Evolutionary conservation across 192 early-diverging fungal species (phyloP), one percentile per base, ranked within the genome.

Genomic region (Entophlyctis helioformis): DNA sequence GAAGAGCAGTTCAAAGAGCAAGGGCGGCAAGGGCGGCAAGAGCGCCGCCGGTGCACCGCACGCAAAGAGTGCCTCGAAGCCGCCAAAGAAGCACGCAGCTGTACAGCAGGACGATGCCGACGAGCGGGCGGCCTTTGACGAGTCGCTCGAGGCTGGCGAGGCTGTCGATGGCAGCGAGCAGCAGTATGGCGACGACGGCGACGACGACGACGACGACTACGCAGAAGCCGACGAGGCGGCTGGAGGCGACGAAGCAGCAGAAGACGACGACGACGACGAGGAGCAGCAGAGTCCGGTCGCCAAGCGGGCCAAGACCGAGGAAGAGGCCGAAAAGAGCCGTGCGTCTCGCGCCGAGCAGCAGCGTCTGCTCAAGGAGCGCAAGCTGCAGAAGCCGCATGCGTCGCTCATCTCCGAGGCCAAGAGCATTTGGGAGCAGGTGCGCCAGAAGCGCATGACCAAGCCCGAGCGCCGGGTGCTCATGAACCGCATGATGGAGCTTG

Each of bases 341-440:
- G 22, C 38, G 52, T 10, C 31, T 22, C 60, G 66, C 8, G 44
- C 40, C 5, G 70, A 68, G 46, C 71, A 73, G 38, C 63, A 67
- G 48, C 24, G 33, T 1, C 39, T 56, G 15, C 47, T 53, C 5
- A 10, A 29, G n/a, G 82, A 86, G 54, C 74, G 86, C 21, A 76
- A 80, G 54, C 51, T 60, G 6, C 60, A 73, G 32, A 71, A 81
- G 48, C 81, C 83, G 5, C 68, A 74, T 25, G 75, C 72, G n/a
- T 73, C 77, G 47, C 61, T 91, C 32, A 83, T 89, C 44, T 35
- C 63, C 24, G 59, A 71, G 21, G 81, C 81, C 18, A 89, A 90
- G 60, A 78, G 70, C 45, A 57, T 87, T 31, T 96, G 91, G 91
- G 91, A 96, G 54, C 55, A 69, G 42, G 66, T 96, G 38, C 73